Evolutionary conservation across 2,329 filamentous ascomycete species (phyloP).

Genomic region (Claviceps capensis): DNA sequence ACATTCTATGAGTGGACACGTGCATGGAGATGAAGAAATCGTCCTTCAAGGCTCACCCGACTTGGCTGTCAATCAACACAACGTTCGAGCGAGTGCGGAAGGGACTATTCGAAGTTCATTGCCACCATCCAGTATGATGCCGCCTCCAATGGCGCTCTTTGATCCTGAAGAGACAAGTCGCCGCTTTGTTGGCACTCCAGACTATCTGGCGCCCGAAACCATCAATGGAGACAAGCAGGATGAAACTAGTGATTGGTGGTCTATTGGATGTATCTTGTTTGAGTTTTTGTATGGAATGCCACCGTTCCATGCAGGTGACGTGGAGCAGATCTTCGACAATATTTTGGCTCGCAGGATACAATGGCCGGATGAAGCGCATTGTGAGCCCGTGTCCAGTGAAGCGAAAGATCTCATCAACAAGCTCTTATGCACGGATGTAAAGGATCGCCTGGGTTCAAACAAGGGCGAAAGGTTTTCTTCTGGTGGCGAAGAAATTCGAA

Average conservation of each 20-base stretch:
- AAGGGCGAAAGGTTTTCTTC: slow-evolving; percentile 66
- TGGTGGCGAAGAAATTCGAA: slow-evolving; percentile 83
- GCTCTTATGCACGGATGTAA: slow-evolving; percentile 73
- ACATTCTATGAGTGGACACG: slow-evolving; percentile 33
- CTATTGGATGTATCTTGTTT: slow-evolving; percentile 94
- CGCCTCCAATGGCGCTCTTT: slow-evolving; percentile 86
- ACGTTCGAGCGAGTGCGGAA: slow-evolving; percentile 19
- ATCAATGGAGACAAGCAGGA: slow-evolving; percentile 92
- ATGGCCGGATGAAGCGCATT: slow-evolving; percentile 77
- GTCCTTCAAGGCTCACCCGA: slow-evolving; percentile 67
- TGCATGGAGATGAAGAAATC: slow-evolving; percentile 61
- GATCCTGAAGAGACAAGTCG: slow-evolving; percentile 88
- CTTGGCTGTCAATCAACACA: slow-evolving; percentile 34
- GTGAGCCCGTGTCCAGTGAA: slow-evolving; percentile 61
- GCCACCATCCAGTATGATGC: slow-evolving; percentile 56
- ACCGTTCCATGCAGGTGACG: slow-evolving; percentile 80
- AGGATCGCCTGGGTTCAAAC: slow-evolving; percentile 73
- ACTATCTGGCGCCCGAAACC: slow-evolving; percentile 93
- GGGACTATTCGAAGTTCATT: slow-evolving; percentile 20
- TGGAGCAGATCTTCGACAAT: slow-evolving; percentile 93
- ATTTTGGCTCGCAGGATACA: slow-evolving; percentile 81
- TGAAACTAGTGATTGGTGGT: slow-evolving; percentile 99
- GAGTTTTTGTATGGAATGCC: slow-evolving; percentile 90
- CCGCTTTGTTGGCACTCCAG: slow-evolving; percentile 89
- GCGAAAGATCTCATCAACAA: slow-evolving; percentile 92